A percentile compares a stretch with the other conserved stretches of the same genome.
Evolutionary conservation across 202 grass and related monocot genomes (phyloP).

Genomic region (Digitaria exilis): DNA sequence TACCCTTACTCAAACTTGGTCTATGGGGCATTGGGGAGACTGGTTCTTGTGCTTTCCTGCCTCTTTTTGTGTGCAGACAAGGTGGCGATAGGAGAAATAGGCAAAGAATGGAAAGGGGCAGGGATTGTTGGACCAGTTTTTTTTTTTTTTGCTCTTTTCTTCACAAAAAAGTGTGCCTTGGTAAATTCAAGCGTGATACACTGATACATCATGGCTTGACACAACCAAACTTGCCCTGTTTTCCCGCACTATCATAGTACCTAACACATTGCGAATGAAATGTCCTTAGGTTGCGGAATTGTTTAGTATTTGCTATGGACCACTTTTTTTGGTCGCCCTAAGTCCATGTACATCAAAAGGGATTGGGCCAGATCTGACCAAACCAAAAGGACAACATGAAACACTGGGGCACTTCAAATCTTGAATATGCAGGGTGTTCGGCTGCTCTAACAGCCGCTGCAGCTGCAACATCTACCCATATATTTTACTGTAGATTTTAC

Average conservation of each 20-base stretch:
- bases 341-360: neutral
- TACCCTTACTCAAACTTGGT: neutral
- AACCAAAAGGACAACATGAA: neutral
- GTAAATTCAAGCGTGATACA: neutral
- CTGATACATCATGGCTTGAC: neutral
- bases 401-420: neutral
- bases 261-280: neutral
- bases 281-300: neutral
- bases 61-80: conserved; percentile 26
- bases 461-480: no score
- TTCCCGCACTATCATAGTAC: neutral
- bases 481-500: no score
- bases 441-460: no score
- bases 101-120: neutral
- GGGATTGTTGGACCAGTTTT: neutral
- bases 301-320: no score
- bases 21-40: neutral
- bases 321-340: no score
- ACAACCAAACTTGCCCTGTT: neutral
- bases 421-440: no score
- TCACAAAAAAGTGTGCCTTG: neutral
- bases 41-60: conserved; percentile 30
- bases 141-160: neutral
- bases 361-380: no score
- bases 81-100: neutral